phyloP scores from a whole-genome alignment of 2,329 filamentous ascomycete species.

The Dactylellina parvicollis region DNA sequence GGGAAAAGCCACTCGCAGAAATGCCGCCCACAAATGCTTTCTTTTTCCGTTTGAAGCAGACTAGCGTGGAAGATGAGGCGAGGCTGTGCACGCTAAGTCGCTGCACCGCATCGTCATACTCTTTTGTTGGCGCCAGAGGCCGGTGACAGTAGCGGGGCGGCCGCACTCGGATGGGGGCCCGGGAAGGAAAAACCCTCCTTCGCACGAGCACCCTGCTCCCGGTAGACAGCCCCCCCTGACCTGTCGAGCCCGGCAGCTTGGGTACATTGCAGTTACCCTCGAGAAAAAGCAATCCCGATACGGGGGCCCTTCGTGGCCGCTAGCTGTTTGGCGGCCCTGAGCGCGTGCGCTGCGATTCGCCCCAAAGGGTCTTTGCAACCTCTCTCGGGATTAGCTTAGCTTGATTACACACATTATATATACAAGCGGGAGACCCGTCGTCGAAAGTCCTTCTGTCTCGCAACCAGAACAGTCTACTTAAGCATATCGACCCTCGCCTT shows the following conservation, averaged over 20 bases:
- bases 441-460: conserved; percentile 30
- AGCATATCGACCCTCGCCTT: conserved; percentile 42
- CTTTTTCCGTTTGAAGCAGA: conserved; percentile 39
- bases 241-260: conserved; percentile 32
- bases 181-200: conserved; percentile 9
- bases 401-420: conserved; percentile 48
- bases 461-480: conserved; percentile 40
- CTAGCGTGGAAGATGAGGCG: conserved; percentile 47
- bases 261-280: conserved; percentile 34
- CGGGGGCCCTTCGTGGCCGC: conserved; percentile 9
- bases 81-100: conserved; percentile 43
- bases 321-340: conserved; percentile 33
- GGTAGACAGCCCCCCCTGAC: background rate
- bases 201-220: conserved; percentile 17
- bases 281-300: conserved; percentile 23
- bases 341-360: conserved; percentile 27
- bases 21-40: conserved; percentile 37
- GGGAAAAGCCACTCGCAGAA: conserved; percentile 32
- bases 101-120: conserved; percentile 47
- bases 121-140: conserved; percentile 32
- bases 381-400: conserved; percentile 33
- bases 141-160: conserved; percentile 29
- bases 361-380: conserved; percentile 15
- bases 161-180: conserved; percentile 21
- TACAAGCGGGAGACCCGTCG: conserved; percentile 44